Evolutionary conservation across 2,329 filamentous ascomycete genomes (phyloP), one percentile per base, ranked within the genome.

Genomic region (Fusarium xylarioides): DNA sequence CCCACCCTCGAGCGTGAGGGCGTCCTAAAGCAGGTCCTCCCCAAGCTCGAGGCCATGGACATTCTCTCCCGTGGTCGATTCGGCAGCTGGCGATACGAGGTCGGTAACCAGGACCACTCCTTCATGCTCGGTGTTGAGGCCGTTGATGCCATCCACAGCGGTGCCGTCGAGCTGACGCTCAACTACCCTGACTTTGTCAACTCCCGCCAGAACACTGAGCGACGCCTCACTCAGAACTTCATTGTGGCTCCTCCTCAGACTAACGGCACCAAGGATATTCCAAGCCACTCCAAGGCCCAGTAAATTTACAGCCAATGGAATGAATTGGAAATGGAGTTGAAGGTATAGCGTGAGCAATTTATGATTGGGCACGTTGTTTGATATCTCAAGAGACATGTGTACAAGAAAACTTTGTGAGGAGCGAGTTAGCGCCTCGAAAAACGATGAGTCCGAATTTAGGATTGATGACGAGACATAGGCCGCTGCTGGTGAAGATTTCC

Each of bases 111-210:
- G 88, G 95, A 98, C 85, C 95, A 98, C 89, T 95, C 93, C 32
- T 98, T 98, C 85, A 98, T 98, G 95, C 88, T 97, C 71, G 95
- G 95, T 81, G 95, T 97, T 26, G 95, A 98, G 86, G 95, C 95
- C 54, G 95, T 91, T 43, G 95, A 98, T 85, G 91, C 94, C 86
- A 94, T 97, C 80, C 90, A 95, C 84, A 95, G 92, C 83, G 95
- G 95, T 76, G 92, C 93, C 42, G 93, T 95, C 50, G 95, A 98
- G 88, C 86, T 97, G 80, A 97, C 95, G 37, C 90, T 98, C 81
- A 97, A 97, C 89, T 96, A 97, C 87, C 95, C 95, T 68, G 95
- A 97, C 85, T 97, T 97, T 81, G 95, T 98, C 87, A 98, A 98
- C 86, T 83, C 83, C 63, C 90, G 92, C 78, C 84, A 88, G 82